Conservation (phyloP, 164 flowering plant species). For the Brasenia schreberi region DNA sequence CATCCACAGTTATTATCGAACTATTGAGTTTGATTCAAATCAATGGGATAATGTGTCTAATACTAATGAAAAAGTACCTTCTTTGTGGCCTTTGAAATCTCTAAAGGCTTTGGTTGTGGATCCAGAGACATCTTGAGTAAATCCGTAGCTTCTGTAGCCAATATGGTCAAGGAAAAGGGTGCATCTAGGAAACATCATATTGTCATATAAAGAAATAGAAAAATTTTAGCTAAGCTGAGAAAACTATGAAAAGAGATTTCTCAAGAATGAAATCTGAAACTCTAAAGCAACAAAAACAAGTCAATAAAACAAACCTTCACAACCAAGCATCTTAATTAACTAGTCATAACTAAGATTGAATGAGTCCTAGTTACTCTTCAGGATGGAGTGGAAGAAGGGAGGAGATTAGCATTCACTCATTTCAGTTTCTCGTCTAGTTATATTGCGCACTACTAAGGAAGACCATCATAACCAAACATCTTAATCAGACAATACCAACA, state of each 20-base stretch:
- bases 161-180: conserved; percentile 21
- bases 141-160: conserved; percentile 43
- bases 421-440: no score
- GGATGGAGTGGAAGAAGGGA: no score
- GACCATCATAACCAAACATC: no score
- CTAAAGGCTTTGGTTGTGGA: conserved; percentile 34
- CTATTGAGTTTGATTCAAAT: no score
- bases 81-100: conserved; percentile 40
- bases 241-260: background rate
- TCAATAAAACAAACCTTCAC: background rate
- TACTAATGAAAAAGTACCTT: conserved; percentile 25
- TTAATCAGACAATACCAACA: no score
- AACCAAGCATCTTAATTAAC: no score
- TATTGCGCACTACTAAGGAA: no score
- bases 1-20: no score
- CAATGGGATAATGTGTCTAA: background rate
- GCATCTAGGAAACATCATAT: background rate
- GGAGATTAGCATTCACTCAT: no score
- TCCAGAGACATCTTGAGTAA: conserved; percentile 51
- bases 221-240: background rate
- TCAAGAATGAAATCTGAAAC: background rate
- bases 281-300: background rate
- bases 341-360: no score
- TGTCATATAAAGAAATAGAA: background rate
- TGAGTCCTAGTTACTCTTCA: no score